Percentiles rank a stretch among this genome's conserved stretches.
Conservation (phyloP, 2,329 filamentous ascomycete species). For the Dactylonectria macrodidyma region DNA sequence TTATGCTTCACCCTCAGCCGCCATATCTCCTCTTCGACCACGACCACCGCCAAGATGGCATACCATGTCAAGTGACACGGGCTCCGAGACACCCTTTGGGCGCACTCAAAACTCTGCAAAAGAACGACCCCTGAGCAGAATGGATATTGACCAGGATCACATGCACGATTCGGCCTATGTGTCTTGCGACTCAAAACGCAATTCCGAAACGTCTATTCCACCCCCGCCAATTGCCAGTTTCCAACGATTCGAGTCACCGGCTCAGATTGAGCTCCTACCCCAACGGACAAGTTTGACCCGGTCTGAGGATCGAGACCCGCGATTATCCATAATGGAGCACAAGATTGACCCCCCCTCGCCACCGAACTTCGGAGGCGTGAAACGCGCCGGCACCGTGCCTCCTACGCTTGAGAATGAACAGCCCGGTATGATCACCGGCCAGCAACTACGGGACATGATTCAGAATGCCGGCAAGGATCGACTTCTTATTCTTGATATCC, state of each 20-base stretch:
- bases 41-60: constrained; percentile 63
- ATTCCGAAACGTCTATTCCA: constrained; percentile 64
- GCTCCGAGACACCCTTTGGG: constrained; percentile 53
- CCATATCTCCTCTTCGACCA: constrained; percentile 55
- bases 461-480: constrained; percentile 56
- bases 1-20: constrained; percentile 55
- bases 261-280: constrained; percentile 47
- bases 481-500: constrained; percentile 84
- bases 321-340: constrained; percentile 68
- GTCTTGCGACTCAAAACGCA: constrained; percentile 68
- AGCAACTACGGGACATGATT: constrained; percentile 71
- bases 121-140: constrained; percentile 47
- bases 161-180: constrained; percentile 69
- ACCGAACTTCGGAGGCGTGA: constrained; percentile 41
- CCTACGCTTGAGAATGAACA: constrained; percentile 61
- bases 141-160: constrained; percentile 63
- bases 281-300: constrained; percentile 54
- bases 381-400: constrained; percentile 68
- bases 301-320: constrained; percentile 66
- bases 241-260: constrained; percentile 60
- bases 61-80: constrained; percentile 62
- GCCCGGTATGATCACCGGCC: constrained; percentile 67
- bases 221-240: constrained; percentile 57
- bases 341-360: constrained; percentile 57
- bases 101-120: constrained; percentile 43